Percentiles rank a stretch among this genome's conserved stretches.
Conservation (phyloP, 1,284 basidiomycete genomes). For the Sanghuangporus sanghuang region DNA sequence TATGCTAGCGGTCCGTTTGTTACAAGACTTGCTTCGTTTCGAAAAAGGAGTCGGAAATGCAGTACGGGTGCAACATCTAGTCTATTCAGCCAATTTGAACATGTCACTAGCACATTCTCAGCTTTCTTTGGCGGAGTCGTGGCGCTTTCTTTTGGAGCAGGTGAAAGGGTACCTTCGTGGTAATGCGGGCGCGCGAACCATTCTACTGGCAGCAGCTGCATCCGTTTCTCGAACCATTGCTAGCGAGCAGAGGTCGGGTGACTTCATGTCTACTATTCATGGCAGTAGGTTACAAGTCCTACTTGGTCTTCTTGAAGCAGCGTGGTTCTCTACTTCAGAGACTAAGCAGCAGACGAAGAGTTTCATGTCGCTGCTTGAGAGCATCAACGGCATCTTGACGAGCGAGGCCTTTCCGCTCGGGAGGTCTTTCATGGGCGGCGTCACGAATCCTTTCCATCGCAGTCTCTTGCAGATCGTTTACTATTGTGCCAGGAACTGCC, state of each 20-base stretch:
- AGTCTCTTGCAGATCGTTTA: conserved; percentile 77
- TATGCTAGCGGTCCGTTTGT: conserved; percentile 54
- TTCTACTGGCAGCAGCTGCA: conserved; percentile 55
- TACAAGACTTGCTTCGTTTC: conserved; percentile 49
- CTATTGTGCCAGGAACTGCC: conserved; percentile 64
- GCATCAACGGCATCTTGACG: conserved; percentile 61
- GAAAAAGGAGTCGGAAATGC: conserved; percentile 37
- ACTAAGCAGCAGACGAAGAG: conserved; percentile 49
- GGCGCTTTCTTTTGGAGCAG: conserved; percentile 69
- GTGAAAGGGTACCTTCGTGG: conserved; percentile 60
- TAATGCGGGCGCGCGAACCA: conserved; percentile 47
- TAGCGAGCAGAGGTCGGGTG: conserved; percentile 67
- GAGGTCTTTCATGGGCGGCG: conserved; percentile 65
- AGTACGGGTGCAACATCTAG: conserved; percentile 44
- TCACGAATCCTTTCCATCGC: conserved; percentile 73
- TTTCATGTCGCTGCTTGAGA: conserved; percentile 58
- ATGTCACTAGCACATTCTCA: conserved; percentile 82
- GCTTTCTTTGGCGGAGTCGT: conserved; percentile 69
- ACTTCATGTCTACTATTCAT: conserved; percentile 84
- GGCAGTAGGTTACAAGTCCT: conserved; percentile 71
- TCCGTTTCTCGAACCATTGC: conserved; percentile 66
- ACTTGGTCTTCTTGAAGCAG: conserved; percentile 70
- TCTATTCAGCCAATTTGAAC: conserved; percentile 75
- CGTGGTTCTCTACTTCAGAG: conserved; percentile 67
- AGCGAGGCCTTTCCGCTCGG: conserved; percentile 74